A percentile compares a stretch with the other conserved stretches of the same genome.
Conservation (phyloP, 2,329 filamentous ascomycete species). For the Colletotrichum liaoningense region DNA sequence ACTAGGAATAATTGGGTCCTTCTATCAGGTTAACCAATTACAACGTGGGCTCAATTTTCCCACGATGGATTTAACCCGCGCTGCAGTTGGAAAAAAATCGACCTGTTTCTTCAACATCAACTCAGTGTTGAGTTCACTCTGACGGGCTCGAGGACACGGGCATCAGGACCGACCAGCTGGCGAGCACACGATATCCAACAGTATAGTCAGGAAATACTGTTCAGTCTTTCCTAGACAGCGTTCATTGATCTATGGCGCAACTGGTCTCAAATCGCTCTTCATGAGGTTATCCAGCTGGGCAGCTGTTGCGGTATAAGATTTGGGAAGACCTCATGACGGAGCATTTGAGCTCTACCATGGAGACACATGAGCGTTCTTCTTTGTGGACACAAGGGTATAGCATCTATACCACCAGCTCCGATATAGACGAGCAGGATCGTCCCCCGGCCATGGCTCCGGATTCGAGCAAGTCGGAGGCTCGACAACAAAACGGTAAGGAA, state of each 20-base stretch:
- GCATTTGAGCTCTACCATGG: too few relatives aligned
- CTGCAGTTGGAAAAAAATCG: neutral
- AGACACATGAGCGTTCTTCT: too few relatives aligned
- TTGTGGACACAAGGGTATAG: too few relatives aligned
- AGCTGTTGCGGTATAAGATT: too few relatives aligned
- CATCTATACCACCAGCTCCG: neutral
- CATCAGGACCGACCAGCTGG: neutral
- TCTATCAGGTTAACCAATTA: neutral
- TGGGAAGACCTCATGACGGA: too few relatives aligned
- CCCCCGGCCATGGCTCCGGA: too few relatives aligned
- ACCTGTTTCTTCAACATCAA: neutral
- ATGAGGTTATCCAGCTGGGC: too few relatives aligned
- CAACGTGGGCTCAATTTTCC: neutral
- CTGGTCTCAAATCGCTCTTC: neutral
- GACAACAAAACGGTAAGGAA: neutral
- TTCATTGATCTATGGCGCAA: neutral
- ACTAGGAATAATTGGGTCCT: neutral
- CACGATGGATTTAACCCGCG: conserved; percentile 21
- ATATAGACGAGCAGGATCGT: neutral
- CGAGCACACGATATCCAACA: neutral
- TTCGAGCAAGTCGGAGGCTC: neutral
- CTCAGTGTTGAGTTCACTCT: neutral
- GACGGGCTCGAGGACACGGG: neutral
- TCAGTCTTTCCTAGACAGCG: neutral
- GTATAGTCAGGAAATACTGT: neutral